These are phyloP conservation scores for Fusarium sp. DNA, from an alignment of 2,329 filamentous ascomycete genomes.

Conservation along the genomic window DNA sequence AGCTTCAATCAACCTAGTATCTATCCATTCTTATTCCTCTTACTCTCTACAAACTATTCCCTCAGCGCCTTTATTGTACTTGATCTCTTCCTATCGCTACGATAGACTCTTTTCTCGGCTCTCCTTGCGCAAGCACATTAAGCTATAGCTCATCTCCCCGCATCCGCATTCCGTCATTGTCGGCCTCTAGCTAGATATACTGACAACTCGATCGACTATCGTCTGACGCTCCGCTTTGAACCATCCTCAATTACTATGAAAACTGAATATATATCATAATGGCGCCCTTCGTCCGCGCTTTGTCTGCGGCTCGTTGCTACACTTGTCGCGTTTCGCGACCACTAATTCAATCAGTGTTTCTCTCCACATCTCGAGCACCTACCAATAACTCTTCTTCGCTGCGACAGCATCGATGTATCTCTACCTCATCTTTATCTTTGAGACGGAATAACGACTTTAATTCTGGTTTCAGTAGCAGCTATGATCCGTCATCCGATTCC, in stretches of 20 bases:
- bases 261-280: constrained; percentile 38
- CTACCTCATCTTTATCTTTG: constrained; percentile 45
- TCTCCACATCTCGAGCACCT: constrained; percentile 9
- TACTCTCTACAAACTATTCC: background rate
- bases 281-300: constrained; percentile 45
- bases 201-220: constrained; percentile 37
- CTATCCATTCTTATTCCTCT: background rate
- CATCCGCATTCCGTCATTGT: constrained; percentile 47
- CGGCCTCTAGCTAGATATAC: constrained; percentile 35
- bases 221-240: constrained; percentile 29
- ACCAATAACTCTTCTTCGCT: constrained; percentile 6
- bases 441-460: constrained; percentile 64
- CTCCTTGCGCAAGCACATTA: constrained; percentile 28
- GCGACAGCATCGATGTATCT: constrained; percentile 46
- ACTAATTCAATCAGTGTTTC: constrained; percentile 10
- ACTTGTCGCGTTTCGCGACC: constrained; percentile 25
- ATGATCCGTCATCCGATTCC: constrained; percentile 66
- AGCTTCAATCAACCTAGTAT: background rate
- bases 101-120: constrained; percentile 31
- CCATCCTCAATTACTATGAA: constrained; percentile 40
- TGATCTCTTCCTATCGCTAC: constrained; percentile 2
- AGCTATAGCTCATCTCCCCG: constrained; percentile 41
- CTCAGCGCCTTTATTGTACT: background rate
- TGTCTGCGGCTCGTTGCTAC: constrained; percentile 34
- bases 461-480: constrained; percentile 70